Evolutionary conservation across 1,139 yeast species (phyloP), one percentile per base, ranked within the genome.

Genomic region (Ogataea hybrid): DNA sequence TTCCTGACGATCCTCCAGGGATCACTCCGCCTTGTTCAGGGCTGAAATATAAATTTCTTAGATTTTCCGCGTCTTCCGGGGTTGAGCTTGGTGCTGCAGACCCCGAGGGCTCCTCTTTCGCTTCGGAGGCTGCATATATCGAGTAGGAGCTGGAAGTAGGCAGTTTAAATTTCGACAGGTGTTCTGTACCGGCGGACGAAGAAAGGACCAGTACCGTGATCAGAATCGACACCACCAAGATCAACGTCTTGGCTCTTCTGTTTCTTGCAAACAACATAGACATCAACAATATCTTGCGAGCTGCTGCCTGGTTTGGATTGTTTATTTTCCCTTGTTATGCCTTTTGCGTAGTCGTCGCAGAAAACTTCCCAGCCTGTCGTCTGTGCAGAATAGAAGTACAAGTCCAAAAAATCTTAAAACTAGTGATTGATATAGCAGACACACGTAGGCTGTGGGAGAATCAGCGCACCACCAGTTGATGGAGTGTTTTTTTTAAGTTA

Each of bases 1-100:
- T 58, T 20, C 62, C 62, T 6, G 59, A 54, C 6, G 61, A 52
- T 4, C 61, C 61, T 28, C 49, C 51, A 15, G 28, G 32, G 16
- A 57, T 48, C 7, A 32, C 16, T 7, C 60, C 60, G 2, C 32
- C 32, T 28, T 53, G 55, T 5, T 33, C 16, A 3, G 43, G 18
- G 22, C 49, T 46, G 18, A 58, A 48, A 25, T 58, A 58, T 10
- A 58, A 36, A 22, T 53, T 48, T 28, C 35, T 48, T 17, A 58
- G 37, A 25, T 50, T 43, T 14, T 46, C 51, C 2, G 46, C 32
- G 25, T 52, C 56, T 35, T 45, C 41, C 2, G 42, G 35, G 1
- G 52, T 29, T 4, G 51, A 41, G 6, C 47, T 35, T 6, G 41
- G 34, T 4, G 37, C 14, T 9, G 23, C 16, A 11, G 32, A 17